These are phyloP conservation scores for Hypoxylon sp. DNA, from an alignment of 2,329 filamentous ascomycete genomes.

Conservation along the genomic window DNA sequence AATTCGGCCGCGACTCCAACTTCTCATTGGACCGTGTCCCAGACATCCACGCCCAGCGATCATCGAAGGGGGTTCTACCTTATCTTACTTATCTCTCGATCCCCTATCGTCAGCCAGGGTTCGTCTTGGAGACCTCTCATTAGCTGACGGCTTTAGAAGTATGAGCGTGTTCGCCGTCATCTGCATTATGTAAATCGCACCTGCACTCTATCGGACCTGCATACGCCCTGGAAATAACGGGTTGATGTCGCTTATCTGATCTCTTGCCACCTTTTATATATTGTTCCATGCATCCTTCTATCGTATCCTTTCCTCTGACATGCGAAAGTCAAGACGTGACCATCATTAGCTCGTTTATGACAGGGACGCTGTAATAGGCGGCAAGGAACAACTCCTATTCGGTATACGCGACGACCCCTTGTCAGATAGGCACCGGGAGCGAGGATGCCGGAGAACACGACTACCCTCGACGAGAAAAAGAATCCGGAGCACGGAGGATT, in stretches of 20 bases:
- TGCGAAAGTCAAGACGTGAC: neutral
- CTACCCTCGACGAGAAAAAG: conserved; percentile 23
- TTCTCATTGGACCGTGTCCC: conserved; percentile 17
- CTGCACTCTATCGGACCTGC: conserved; percentile 16
- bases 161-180: conserved; percentile 13
- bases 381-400: neutral
- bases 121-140: conserved; percentile 2
- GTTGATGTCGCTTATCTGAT: conserved; percentile 19
- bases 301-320: neutral
- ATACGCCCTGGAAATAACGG: conserved; percentile 16
- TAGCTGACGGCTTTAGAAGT: conserved; percentile 18
- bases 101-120: conserved; percentile 15
- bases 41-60: neutral
- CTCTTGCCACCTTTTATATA: neutral
- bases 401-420: neutral
- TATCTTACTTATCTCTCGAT: conserved; percentile 29
- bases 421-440: neutral
- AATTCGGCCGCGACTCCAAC: neutral
- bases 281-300: neutral
- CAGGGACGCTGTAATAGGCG: neutral
- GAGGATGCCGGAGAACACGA: conserved; percentile 14
- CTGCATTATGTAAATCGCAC: conserved; percentile 21
- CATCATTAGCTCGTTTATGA: neutral
- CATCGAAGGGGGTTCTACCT: conserved; percentile 5
- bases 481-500: conserved; percentile 37